phyloP scores from a whole-genome alignment of 176 grass and related monocot genomes.

The Pontederia crassipes region DNA sequence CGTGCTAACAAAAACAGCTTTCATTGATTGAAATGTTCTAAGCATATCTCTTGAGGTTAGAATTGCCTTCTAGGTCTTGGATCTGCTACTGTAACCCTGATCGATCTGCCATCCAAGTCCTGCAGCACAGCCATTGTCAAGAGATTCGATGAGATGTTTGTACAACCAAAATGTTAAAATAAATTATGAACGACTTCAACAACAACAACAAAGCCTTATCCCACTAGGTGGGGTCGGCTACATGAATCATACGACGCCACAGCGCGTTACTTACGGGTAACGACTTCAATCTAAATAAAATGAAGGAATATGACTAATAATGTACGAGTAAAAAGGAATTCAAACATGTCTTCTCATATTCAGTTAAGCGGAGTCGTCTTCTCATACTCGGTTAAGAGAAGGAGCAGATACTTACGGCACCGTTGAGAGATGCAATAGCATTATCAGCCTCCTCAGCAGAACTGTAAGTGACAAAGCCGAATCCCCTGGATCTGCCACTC shows the following conservation, averaged over 20 bases:
- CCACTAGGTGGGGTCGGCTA: too few relatives aligned
- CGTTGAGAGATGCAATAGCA: constrained; percentile 10
- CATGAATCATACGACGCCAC: too few relatives aligned
- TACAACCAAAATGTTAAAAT: neutral
- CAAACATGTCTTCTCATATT: neutral
- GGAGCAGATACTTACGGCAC: constrained; percentile 1
- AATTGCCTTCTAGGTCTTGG: constrained; percentile 6
- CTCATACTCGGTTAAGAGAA: neutral
- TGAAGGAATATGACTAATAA: too few relatives aligned
- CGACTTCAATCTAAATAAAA: neutral
- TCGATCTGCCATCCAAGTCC: constrained; percentile 18
- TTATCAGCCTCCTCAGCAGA: constrained; percentile 6
- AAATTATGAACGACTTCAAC: neutral
- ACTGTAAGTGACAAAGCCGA: constrained; percentile 12
- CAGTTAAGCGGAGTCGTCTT: neutral
- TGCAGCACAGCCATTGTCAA: neutral
- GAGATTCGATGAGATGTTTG: too few relatives aligned
- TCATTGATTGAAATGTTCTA: too few relatives aligned
- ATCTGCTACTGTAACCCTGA: constrained; percentile 10
- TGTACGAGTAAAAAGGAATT: too few relatives aligned
- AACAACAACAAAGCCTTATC: too few relatives aligned
- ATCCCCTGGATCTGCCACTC: constrained; percentile 19
- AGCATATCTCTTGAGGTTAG: neutral
- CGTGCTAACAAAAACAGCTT: too few relatives aligned
- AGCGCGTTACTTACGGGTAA: too few relatives aligned